phyloP scores from a whole-genome alignment of 768 basidiomycete genomes.

The Lactarius akahatsu region DNA sequence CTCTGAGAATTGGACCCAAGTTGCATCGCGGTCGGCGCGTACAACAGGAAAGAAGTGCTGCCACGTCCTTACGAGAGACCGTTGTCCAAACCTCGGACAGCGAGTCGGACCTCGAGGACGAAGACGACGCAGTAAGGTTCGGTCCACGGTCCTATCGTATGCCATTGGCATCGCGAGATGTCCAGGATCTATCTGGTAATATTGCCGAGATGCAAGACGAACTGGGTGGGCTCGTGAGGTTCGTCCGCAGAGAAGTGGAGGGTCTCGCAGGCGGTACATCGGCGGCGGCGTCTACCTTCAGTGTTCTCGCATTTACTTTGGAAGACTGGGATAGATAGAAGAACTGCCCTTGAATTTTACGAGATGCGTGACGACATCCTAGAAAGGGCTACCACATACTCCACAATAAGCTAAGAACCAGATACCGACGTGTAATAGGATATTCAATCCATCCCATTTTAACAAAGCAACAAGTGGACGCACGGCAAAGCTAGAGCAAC shows the following conservation, averaged over 20 bases:
- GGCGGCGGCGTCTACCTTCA: constrained; percentile 63
- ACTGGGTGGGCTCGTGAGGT: constrained; percentile 68
- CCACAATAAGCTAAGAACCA: neutral
- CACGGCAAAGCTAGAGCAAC: neutral
- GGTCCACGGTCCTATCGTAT: constrained; percentile 44
- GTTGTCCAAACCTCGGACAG: constrained; percentile 44
- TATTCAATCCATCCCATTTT: neutral
- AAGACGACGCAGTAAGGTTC: constrained; percentile 29
- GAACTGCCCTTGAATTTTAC: constrained; percentile 5
- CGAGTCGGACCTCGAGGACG: constrained; percentile 34
- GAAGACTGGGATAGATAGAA: constrained; percentile 69
- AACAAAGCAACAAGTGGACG: constrained; percentile 1
- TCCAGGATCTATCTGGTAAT: constrained; percentile 48
- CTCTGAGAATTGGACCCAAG: constrained; percentile 50
- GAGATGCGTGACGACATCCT: neutral
- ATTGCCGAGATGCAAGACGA: constrained; percentile 67
- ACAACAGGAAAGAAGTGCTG: constrained; percentile 51
- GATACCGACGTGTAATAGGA: neutral
- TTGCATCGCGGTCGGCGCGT: constrained; percentile 64
- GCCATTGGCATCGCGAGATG: constrained; percentile 40
- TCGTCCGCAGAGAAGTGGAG: constrained; percentile 68
- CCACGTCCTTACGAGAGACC: constrained; percentile 38
- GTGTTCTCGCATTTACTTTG: constrained; percentile 69
- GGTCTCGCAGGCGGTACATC: constrained; percentile 60
- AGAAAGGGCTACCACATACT: neutral